These are phyloP conservation scores for Datura wrightii DNA, from an alignment of 257 asterid species.

Conservation along the genomic window DNA sequence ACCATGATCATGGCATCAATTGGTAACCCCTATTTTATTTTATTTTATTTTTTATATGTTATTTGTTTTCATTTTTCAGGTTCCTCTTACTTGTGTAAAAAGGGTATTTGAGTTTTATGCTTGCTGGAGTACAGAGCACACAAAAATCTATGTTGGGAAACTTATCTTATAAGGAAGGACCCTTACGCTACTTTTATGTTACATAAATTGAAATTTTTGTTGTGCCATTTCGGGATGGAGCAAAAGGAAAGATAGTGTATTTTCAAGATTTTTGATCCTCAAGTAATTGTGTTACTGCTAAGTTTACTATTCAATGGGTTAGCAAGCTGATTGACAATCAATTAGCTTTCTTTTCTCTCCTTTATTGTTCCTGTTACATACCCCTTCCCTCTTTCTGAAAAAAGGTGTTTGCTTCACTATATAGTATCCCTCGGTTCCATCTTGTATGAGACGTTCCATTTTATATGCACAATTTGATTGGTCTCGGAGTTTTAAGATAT, in stretches of 20 bases:
- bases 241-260: background rate
- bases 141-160: background rate
- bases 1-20: slow-evolving; percentile 75
- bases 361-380: background rate
- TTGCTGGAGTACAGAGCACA: background rate
- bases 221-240: background rate
- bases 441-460: background rate
- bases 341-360: background rate
- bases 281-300: background rate
- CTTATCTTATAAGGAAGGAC: too few species aligned
- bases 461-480: slow-evolving; percentile 3
- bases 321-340: background rate
- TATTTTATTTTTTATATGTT: background rate
- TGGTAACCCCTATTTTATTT: slow-evolving; percentile 45
- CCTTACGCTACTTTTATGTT: background rate
- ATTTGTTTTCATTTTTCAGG: background rate
- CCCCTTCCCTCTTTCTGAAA: background rate
- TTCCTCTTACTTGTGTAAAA: background rate
- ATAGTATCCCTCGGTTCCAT: background rate
- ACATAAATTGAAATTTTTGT: background rate
- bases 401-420: background rate
- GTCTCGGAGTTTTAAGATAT: background rate
- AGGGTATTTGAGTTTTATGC: background rate
- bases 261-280: background rate
- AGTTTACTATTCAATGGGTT: background rate